Conservation (phyloP, 345 rosid species). For the Rhodomyrtus tomentosa region DNA sequence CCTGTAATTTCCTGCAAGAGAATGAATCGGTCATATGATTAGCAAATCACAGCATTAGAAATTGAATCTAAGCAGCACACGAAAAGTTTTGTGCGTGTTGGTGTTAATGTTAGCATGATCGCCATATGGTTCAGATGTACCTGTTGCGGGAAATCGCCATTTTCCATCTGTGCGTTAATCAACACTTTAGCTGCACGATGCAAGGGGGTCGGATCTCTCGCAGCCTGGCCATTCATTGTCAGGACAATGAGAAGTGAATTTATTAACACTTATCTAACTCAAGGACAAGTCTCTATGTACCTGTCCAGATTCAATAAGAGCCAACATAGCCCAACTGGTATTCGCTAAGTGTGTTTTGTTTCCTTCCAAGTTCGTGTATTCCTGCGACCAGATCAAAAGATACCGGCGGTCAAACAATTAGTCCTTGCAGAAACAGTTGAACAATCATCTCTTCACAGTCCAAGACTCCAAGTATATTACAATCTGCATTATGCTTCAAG, state of each 20-base stretch:
- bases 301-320: constrained; percentile 61
- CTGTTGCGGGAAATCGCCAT: constrained; percentile 52
- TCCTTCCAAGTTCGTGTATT: constrained; percentile 33
- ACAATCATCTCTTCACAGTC: not conserved
- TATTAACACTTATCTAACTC: not conserved
- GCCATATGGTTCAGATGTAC: not conserved
- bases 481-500: not conserved
- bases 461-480: not conserved
- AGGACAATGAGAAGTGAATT: not conserved
- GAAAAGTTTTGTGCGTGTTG: not conserved
- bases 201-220: constrained; percentile 44
- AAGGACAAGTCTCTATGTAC: constrained; percentile 5
- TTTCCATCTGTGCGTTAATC: constrained; percentile 44
- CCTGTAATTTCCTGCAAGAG: not conserved
- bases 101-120: not conserved
- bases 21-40: not conserved
- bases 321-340: constrained; percentile 66
- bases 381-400: constrained; percentile 6
- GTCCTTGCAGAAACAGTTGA: not conserved
- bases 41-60: not conserved
- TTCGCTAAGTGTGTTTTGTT: constrained; percentile 39
- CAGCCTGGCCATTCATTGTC: constrained; percentile 12
- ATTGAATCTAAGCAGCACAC: not conserved
- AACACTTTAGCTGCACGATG: constrained; percentile 42
- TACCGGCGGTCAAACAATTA: not conserved